phyloP scores from a whole-genome alignment of 257 asterid species.

The Thymus quinquecostatus region DNA sequence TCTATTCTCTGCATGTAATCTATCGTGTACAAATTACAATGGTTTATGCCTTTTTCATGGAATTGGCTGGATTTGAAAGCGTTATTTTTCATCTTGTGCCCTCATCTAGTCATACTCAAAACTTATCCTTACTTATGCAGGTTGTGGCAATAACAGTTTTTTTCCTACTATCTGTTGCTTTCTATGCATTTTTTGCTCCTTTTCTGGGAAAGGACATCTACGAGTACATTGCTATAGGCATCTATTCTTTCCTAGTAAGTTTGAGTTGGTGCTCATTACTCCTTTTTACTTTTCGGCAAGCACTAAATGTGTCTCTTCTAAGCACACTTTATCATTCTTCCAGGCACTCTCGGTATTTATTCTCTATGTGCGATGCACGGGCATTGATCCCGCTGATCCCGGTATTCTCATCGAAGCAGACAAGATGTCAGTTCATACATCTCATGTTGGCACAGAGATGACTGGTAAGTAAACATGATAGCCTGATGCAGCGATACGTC shows the following conservation, averaged over 20 bases:
- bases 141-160: constrained; percentile 97
- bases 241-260: constrained; percentile 91
- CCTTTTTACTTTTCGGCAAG: constrained; percentile 5
- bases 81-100: neutral
- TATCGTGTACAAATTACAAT: constrained; percentile 17
- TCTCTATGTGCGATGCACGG: constrained; percentile 91
- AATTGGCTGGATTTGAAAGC: neutral
- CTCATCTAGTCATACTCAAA: constrained; percentile 19
- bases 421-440: constrained; percentile 53
- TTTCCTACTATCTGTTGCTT: constrained; percentile 87
- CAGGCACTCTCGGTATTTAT: constrained; percentile 80
- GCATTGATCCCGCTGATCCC: constrained; percentile 96
- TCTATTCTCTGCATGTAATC: constrained; percentile 18
- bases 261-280: constrained; percentile 24
- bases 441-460: constrained; percentile 66
- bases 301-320: constrained; percentile 23
- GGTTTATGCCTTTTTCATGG: neutral
- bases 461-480: constrained; percentile 54
- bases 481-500: too few species aligned
- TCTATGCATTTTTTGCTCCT: constrained; percentile 97
- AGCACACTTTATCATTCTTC: constrained; percentile 26
- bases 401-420: constrained; percentile 81
- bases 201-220: constrained; percentile 88
- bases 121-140: constrained; percentile 46
- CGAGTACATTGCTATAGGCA: constrained; percentile 79